Evolutionary conservation across 768 basidiomycete genomes (phyloP), one percentile per base, ranked within the genome.

Genomic region (Auriculariales sp.): DNA sequence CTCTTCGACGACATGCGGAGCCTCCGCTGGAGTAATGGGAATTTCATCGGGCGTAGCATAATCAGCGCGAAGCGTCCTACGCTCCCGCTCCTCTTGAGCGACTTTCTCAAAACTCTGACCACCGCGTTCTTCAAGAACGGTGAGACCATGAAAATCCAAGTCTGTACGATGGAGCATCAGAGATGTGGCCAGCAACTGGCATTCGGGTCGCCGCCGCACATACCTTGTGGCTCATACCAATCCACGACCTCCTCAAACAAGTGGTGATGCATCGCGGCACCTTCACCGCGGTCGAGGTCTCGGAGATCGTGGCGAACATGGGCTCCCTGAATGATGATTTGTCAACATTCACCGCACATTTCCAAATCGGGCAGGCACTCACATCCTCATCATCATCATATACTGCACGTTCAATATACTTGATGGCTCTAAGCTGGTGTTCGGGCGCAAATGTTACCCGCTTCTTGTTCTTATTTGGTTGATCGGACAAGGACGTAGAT

Each of bases 341-440:
- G 71, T 69, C 57, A 58, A 56, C 45, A 57, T 49, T 57, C 57
- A 57, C 55, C 60, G 22, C 5, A 25, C 6, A 44, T 4, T 19
- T 60, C 64, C 65, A 63, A 65, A 61, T 65, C 59, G 68, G 63
- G 68, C 68, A 57, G 58, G 59, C 58, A 77, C 85, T 80, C 76
- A 89, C 88, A 74, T 85, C 82, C 59, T 79, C 77, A 71, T 90
- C 89, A 65, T 89, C 88, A 58, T 89, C 89, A 68, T 91, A 91
- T 58, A 89, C 71, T 55, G 89, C 87, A 59, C 75, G 77, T 68
- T 89, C 85, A 67, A 91, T 91, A 62, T 79, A 64, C 65, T 77
- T 79, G 63, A 91, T 71, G 59, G 75, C 69, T 69, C 80, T 83
- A 56, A 91, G 78, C 62, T 76, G 68, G 60, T 70, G 73, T 54